Percentiles rank a stretch among this genome's conserved stretches.
phyloP scores from a whole-genome alignment of 345 rosid genomes.

The Eucalyptus victrix region DNA sequence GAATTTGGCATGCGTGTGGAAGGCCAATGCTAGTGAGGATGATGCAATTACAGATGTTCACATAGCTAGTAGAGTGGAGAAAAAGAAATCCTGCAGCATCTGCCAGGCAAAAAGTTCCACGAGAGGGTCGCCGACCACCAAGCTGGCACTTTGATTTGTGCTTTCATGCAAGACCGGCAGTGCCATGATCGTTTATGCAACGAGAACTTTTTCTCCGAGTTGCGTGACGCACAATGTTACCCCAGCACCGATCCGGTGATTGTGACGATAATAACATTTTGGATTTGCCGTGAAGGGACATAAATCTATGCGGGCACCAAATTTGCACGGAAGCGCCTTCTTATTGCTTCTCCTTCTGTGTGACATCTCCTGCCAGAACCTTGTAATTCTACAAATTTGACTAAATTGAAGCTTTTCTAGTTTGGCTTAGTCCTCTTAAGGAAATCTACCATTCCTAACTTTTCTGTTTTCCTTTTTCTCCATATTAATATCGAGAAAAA shows the following conservation, averaged over 20 bases:
- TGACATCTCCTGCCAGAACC: background rate
- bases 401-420: background rate
- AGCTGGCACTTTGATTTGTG: background rate
- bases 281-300: background rate
- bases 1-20: background rate
- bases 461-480: background rate
- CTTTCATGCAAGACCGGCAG: background rate
- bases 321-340: background rate
- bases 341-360: rapidly evolving
- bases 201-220: background rate
- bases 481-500: too few species aligned
- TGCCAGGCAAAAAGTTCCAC: background rate
- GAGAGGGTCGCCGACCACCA: background rate
- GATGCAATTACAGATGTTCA: background rate
- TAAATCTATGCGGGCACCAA: background rate
- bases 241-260: background rate
- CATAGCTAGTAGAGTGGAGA: background rate
- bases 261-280: background rate
- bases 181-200: background rate
- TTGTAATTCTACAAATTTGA: background rate
- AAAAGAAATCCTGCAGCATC: background rate
- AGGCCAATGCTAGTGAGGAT: background rate
- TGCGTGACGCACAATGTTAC: background rate
- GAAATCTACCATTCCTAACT: background rate
- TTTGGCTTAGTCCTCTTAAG: background rate